Evolutionary conservation across 2,329 filamentous ascomycete species (phyloP), one percentile per base, ranked within the genome.

Genomic region (Phoma sp.): DNA sequence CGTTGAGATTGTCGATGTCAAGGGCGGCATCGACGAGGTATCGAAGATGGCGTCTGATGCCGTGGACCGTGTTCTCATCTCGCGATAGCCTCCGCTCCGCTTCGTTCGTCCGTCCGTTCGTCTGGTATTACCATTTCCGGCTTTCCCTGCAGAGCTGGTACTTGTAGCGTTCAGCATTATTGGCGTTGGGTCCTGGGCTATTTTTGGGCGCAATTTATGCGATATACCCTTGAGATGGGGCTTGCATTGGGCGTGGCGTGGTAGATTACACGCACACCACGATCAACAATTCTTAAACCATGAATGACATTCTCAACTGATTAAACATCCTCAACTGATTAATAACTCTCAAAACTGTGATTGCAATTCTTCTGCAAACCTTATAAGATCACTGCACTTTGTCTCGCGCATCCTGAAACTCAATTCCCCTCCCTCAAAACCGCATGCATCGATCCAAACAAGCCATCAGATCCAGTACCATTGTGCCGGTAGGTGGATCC

Each of bases 1-100:
- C 60, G 76, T 81, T 2, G 60, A 80, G 47, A 72, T 72, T 18
- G 74, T 82, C 40, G 79, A 82, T 60, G 79, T 80, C 11, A 75
- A 74, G 54, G 77, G 78, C 10, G 68, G 61, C 23, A 66, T 71
- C 42, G 59, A 59, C 21, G 76, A 78, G 48, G 79, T 81, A 26
- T 65, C 77, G 51, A 49, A 64, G 28, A 63, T 78, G 47, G 78
- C 78, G 14, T 53, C 71, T 7, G 66, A 62, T 6, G 72, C 71
- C 4, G 78, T 80, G 3, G 72, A 77, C 53, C 60, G 63, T 21
- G 67, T 76, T 1, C 46, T 67, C 20, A 23, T 48, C 18, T 53
- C 47, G 10, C 28, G 53, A 28, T 56, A 51, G 48, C 42, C n/a
- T 29, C 9, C 14, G 29, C 14, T 20, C 20, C 15, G 26, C 14